These are phyloP conservation scores for Jamesozyma rosinii DNA, from an alignment of 805 yeast genomes.

Conservation along the genomic window DNA sequence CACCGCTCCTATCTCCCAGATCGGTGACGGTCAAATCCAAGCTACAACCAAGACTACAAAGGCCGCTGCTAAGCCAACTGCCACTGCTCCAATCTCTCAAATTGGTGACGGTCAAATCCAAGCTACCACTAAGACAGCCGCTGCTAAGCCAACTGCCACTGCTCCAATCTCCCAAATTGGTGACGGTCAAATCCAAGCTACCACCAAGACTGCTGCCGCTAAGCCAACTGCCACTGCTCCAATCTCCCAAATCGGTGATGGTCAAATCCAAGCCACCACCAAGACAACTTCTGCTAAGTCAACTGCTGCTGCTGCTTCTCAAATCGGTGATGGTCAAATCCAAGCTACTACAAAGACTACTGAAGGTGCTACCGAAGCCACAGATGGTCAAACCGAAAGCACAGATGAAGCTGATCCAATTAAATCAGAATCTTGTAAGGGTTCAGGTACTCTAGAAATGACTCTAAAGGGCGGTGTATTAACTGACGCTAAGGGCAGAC, in stretches of 20 bases:
- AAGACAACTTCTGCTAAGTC: too few relatives aligned
- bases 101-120: conserved; percentile 46
- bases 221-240: conserved; percentile 32
- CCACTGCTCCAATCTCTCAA: conserved; percentile 21
- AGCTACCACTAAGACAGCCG: conserved; percentile 20
- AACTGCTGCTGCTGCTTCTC: conserved; percentile 25
- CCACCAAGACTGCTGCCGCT: conserved; percentile 29
- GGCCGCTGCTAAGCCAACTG: conserved; percentile 7
- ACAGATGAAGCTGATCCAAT: conserved; percentile 29
- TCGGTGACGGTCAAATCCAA: conserved; percentile 40
- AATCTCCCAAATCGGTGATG: conserved; percentile 30
- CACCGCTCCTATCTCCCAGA: conserved; percentile 32
- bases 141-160: conserved; percentile 26
- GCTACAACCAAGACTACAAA: conserved; percentile 23
- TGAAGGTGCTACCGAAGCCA: conserved; percentile 28
- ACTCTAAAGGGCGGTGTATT: conserved; percentile 42
- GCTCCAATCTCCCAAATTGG: conserved; percentile 31
- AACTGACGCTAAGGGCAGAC: conserved; percentile 53
- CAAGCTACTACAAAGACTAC: conserved; percentile 28
- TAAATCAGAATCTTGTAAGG: conserved; percentile 36
- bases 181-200: conserved; percentile 37
- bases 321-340: conserved; percentile 32
- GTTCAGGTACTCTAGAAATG: conserved; percentile 44
- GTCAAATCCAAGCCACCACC: conserved; percentile 26
- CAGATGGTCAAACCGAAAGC: conserved; percentile 42